phyloP scores from a whole-genome alignment of 805 yeast genomes.

The Isabelozyma gotoi region DNA sequence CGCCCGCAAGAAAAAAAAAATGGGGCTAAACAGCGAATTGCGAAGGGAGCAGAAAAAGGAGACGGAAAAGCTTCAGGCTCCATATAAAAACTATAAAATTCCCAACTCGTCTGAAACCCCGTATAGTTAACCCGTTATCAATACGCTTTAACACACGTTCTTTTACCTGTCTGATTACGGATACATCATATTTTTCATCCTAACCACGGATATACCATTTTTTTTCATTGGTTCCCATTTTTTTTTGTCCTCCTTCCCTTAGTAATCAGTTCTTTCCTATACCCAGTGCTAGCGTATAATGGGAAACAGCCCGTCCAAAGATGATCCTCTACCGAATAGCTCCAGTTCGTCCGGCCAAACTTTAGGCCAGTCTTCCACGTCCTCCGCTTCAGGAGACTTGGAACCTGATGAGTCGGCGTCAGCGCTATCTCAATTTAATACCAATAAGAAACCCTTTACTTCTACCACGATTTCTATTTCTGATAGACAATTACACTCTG shows the following conservation, averaged over 20 bases:
- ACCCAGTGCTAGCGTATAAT: constrained; percentile 21
- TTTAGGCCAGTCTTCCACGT: constrained; percentile 11
- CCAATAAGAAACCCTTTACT: constrained; percentile 4
- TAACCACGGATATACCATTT: not conserved
- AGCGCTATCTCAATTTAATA: constrained; percentile 35
- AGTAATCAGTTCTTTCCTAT: not conserved
- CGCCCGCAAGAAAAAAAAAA: not conserved
- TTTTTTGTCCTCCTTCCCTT: not conserved
- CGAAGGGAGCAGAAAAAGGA: not conserved
- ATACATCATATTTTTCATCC: not conserved
- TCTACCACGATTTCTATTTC: constrained; percentile 3
- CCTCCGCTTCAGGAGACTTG: constrained; percentile 30
- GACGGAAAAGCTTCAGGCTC: not conserved
- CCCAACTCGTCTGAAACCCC: not conserved
- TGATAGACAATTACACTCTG: constrained; percentile 7
- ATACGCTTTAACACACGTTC: not conserved
- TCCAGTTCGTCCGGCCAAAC: constrained; percentile 20
- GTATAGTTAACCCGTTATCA: too few species aligned
- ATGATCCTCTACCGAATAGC: constrained; percentile 47
- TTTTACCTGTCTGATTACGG: not conserved
- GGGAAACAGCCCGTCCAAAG: constrained; percentile 69
- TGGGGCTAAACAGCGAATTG: not conserved
- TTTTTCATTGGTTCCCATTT: not conserved
- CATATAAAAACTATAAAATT: not conserved
- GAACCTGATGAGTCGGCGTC: constrained; percentile 43